Base-by-base conservation (phyloP, 495 filamentous ascomycete genomes). In the Lepraria neglecta region DNA sequence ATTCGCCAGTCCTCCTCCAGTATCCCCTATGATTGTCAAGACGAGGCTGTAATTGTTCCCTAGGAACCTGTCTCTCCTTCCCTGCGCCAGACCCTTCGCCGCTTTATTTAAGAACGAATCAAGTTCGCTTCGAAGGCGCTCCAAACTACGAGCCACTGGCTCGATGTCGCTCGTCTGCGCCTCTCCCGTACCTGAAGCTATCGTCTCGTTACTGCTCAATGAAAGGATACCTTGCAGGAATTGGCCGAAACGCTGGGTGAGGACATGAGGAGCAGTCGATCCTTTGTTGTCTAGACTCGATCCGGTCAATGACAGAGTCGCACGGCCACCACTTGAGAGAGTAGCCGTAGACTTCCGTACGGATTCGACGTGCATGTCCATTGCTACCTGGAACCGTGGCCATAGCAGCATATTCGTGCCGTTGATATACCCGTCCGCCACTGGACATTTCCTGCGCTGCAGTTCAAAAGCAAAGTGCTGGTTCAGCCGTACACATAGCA, bases 31-130 rank as follows among this genome's bases (percentile, higher is more conserved):
- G 62, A 98, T 95, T 10, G 95, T 96, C 73, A 90, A 73, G 11
- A 98, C 82, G 68, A 98, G 78, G 53, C 86, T 89, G 74, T 96
- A 97, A 70, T 98, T 97, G 71, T 97, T 97, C 68, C 84, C 89
- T 65, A 97, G 74, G 66, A 97, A 96, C 61, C 95, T 77, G 70
- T 92, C 89, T 67, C 89, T 75, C 75, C 91, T 92, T 68, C 89
- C 81, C 59, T 80, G 76, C 64, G 95, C 90, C 3, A 91, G 84
- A 7, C 78, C 80, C 24, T 84, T 79, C 66, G 83, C 84, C 60
- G 85, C 65, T 67, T 85, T 89, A 12, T 81, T 81, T 62, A 97
- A 68, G 58, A 92, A 91, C 3, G 77, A 77, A 69, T 96, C 90
- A 52, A 88, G 84, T 66, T 96, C 92, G 60, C 78, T 80, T 10